Percentiles rank a stretch among this genome's conserved stretches.
Conservation (phyloP, 768 basidiomycete species). For the Suillus sp. region DNA sequence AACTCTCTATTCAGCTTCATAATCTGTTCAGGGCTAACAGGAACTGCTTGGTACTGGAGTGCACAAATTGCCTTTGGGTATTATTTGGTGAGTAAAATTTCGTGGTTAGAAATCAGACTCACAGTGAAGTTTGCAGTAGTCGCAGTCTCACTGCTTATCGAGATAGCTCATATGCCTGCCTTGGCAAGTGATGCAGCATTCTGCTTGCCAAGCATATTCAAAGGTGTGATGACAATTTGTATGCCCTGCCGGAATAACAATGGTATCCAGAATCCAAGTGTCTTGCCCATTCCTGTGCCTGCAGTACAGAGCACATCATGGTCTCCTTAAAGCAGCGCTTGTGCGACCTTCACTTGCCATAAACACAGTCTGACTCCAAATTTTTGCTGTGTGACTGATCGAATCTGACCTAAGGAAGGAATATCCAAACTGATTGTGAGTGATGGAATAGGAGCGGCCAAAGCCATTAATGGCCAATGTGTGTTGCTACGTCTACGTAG, state of each 20-base stretch:
- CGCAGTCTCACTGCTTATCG: conserved; percentile 22
- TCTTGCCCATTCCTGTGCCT: conserved; percentile 15
- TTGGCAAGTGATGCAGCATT: conserved; percentile 15
- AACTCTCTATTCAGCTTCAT: conserved; percentile 17
- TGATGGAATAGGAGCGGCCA: no score
- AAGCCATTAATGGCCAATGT: no score
- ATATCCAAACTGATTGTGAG: no score
- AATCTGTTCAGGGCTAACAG: conserved; percentile 16
- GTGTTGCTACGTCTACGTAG: no score
- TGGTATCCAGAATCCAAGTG: conserved; percentile 37
- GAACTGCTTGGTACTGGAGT: conserved; percentile 11
- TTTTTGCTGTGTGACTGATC: background rate
- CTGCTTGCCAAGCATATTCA: conserved; percentile 30
- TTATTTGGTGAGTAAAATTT: background rate
- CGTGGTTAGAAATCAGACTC: background rate
- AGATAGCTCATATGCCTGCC: conserved; percentile 22
- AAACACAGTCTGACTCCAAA: conserved; percentile 21
- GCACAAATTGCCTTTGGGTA: conserved; percentile 9
- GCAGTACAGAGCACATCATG: conserved; percentile 28
- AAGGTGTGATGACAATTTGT: conserved; percentile 29
- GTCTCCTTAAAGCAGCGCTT: conserved; percentile 24
- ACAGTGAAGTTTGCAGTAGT: conserved; percentile 18
- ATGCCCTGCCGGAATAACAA: conserved; percentile 25
- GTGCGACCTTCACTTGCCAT: conserved; percentile 23
- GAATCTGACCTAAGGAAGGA: no score